phyloP scores from a whole-genome alignment of 371 early-diverging fungal species.

The Conidiobolus incongruus region DNA sequence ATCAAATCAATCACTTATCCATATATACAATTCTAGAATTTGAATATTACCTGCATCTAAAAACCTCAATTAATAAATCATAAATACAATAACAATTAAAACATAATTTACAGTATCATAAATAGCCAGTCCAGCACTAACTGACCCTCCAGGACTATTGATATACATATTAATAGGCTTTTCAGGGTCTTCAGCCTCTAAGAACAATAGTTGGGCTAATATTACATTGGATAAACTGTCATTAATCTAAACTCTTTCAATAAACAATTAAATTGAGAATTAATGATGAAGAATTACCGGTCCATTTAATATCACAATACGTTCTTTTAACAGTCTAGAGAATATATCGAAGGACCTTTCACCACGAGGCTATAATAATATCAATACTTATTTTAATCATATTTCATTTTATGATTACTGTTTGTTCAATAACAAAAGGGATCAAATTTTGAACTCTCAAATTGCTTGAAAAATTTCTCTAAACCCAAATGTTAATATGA shows the following conservation, averaged over 20 bases:
- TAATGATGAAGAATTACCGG: slow-evolving; percentile 17
- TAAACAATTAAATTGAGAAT: neutral
- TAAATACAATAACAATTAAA: slow-evolving; percentile 1
- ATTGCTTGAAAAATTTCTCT: too few relatives aligned
- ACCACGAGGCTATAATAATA: slow-evolving; percentile 25
- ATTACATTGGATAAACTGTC: slow-evolving; percentile 63
- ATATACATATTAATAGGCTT: slow-evolving; percentile 87
- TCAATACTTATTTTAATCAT: neutral
- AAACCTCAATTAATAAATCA: neutral
- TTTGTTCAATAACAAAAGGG: slow-evolving; percentile 46
- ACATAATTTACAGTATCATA: slow-evolving; percentile 51
- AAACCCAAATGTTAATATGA: too few relatives aligned
- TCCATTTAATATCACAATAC: slow-evolving; percentile 86
- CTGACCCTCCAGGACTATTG: slow-evolving; percentile 90
- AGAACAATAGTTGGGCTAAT: slow-evolving; percentile 84
- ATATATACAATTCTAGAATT: neutral
- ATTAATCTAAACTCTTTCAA: slow-evolving; percentile 26
- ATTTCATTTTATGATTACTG: slow-evolving; percentile 17
- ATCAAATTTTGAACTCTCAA: too few relatives aligned
- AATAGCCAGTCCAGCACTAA: slow-evolving; percentile 88
- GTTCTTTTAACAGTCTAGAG: slow-evolving; percentile 86
- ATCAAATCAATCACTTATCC: too few relatives aligned
- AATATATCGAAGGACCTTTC: slow-evolving; percentile 87
- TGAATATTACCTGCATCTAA: slow-evolving; percentile 9
- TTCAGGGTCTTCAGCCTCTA: slow-evolving; percentile 85